These are phyloP conservation scores for Apiospora pterosperma DNA, from an alignment of 2,329 filamentous ascomycete genomes.

Conservation along the genomic window DNA sequence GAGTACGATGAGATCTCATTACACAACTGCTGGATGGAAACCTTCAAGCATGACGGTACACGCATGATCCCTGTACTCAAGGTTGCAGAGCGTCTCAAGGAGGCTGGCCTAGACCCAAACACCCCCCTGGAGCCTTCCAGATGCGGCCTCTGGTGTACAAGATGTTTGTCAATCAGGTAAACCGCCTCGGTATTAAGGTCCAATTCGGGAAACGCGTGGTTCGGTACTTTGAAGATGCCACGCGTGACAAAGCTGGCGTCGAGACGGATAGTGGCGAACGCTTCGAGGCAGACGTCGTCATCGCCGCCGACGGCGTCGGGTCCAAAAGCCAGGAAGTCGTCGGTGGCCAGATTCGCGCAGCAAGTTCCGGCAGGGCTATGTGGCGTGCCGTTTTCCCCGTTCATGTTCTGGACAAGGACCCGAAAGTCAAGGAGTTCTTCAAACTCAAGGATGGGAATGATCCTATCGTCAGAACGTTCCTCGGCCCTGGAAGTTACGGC, in stretches of 20 bases:
- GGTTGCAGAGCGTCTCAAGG: conserved; percentile 45
- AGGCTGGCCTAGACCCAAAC: conserved; percentile 32
- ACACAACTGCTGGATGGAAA: conserved; percentile 53
- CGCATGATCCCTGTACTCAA: conserved; percentile 43
- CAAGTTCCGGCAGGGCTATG: conserved; percentile 40
- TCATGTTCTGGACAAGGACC: conserved; percentile 15
- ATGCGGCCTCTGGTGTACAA: conserved; percentile 53
- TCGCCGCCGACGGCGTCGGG: conserved; percentile 3
- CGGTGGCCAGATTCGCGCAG: conserved; percentile 35
- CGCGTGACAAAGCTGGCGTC: conserved; percentile 37
- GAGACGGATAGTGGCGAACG: conserved; percentile 45
- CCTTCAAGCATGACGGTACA: conserved; percentile 50
- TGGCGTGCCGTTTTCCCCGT: conserved; percentile 23
- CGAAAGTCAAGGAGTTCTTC: conserved; percentile 34
- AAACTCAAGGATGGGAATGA: conserved; percentile 38
- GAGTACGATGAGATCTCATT: conserved; percentile 50
- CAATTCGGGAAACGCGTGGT: conserved; percentile 43
- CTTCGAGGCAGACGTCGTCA: conserved; percentile 21
- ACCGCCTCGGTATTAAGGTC: conserved; percentile 43
- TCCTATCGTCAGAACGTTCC: conserved; percentile 40
- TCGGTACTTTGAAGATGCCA: conserved; percentile 46
- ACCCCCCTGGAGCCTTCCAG: conserved; percentile 53
- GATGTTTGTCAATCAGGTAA: conserved; percentile 49
- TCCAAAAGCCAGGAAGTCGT: conserved; percentile 1
- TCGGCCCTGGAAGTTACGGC: conserved; percentile 39